phyloP scores from a whole-genome alignment of 1,284 basidiomycete genomes.

The Rugosomyces carneus region DNA sequence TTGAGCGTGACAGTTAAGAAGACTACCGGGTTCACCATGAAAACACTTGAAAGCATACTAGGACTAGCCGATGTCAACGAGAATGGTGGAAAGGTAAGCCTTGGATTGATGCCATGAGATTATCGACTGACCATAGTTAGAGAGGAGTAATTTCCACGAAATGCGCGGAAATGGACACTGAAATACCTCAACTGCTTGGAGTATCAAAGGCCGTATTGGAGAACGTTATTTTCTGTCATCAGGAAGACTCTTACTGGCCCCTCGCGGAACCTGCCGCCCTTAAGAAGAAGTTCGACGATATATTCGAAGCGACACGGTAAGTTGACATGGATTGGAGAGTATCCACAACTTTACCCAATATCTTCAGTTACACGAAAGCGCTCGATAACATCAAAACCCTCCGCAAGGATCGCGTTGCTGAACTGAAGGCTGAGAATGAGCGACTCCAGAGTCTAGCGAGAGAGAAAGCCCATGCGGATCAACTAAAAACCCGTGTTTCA shows the following conservation, averaged over 20 bases:
- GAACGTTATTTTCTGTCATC: slow-evolving; percentile 99
- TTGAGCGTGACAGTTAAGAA: slow-evolving; percentile 94
- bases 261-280: slow-evolving; percentile 85
- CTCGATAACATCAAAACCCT: slow-evolving; percentile 88
- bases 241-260: slow-evolving; percentile 99
- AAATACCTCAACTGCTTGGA: slow-evolving; percentile 90
- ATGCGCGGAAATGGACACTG: slow-evolving; percentile 93
- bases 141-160: slow-evolving; percentile 89
- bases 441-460: slow-evolving; percentile 74
- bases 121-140: slow-evolving; percentile 24
- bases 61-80: slow-evolving; percentile 67
- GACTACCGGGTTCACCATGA: slow-evolving; percentile 85
- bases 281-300: slow-evolving; percentile 99
- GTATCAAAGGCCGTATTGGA: slow-evolving; percentile 96
- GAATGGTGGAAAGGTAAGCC: slow-evolving; percentile 69
- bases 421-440: slow-evolving; percentile 92
- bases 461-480: slow-evolving; percentile 86
- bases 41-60: slow-evolving; percentile 93
- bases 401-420: slow-evolving; percentile 84
- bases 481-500: slow-evolving; percentile 65
- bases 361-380: slow-evolving; percentile 87
- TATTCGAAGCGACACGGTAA: slow-evolving; percentile 96
- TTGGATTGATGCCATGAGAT: neutral
- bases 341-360: slow-evolving; percentile 6
- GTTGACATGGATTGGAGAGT: slow-evolving; percentile 3